phyloP scores from a whole-genome alignment of 306 rosid species.

The Sechiopsis laciniata region DNA sequence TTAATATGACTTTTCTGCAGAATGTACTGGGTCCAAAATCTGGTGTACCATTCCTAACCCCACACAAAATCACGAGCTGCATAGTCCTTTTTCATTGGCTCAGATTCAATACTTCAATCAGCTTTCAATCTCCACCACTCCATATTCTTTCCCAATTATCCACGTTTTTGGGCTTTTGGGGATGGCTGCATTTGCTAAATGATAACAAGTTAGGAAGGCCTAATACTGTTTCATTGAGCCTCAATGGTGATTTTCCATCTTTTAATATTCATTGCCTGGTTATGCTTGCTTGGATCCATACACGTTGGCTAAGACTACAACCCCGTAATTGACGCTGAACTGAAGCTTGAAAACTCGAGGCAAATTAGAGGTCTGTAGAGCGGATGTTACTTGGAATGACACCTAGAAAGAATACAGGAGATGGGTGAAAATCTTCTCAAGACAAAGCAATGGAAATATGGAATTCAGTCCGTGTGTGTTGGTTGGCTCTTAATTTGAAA shows the following conservation, averaged over 20 bases:
- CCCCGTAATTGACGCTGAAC: neutral
- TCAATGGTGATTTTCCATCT: neutral
- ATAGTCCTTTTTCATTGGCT: slow-evolving; percentile 16
- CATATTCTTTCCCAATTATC: neutral
- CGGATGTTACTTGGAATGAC: neutral
- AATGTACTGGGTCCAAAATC: slow-evolving; percentile 8
- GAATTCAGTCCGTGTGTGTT: neutral
- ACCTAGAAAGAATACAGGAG: neutral
- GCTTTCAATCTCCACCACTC: slow-evolving; percentile 5
- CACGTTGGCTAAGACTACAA: neutral
- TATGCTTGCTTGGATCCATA: neutral
- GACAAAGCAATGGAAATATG: neutral
- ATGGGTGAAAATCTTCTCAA: neutral
- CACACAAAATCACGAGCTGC: slow-evolving; percentile 20
- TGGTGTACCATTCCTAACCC: neutral
- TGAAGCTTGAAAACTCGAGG: neutral
- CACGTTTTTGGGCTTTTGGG: neutral
- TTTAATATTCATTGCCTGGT: slow-evolving; percentile 1
- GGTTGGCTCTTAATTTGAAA: slow-evolving; percentile 11
- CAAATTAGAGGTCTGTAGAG: neutral
- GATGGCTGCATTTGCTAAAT: slow-evolving; percentile 1
- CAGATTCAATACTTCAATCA: neutral
- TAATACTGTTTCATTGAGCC: neutral
- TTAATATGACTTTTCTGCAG: neutral
- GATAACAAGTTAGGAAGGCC: neutral